These are phyloP conservation scores for Arabis alpina DNA, from an alignment of 345 rosid species.

Conservation along the genomic window DNA sequence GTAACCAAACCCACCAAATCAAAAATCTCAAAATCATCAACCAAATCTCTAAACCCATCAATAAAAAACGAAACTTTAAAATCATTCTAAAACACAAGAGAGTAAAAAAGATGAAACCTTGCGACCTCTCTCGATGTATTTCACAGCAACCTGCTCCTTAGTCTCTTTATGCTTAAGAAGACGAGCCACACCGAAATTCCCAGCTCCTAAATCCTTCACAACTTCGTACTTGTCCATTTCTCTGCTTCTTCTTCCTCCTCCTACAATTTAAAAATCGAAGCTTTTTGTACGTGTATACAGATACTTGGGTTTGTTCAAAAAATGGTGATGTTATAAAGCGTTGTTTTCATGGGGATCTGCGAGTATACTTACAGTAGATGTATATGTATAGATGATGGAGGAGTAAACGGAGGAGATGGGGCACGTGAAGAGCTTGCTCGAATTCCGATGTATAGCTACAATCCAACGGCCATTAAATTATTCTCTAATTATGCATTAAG, in stretches of 20 bases:
- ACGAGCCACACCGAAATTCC: conserved; percentile 93
- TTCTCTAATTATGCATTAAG: no score
- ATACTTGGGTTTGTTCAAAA: conserved; percentile 11
- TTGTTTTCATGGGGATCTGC: conserved; percentile 36
- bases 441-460: conserved; percentile 26
- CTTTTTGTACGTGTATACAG: not conserved
- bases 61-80: not conserved
- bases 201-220: conserved; percentile 89
- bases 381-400: conserved; percentile 34
- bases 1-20: conserved; percentile 3
- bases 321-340: conserved; percentile 22
- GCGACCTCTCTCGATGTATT: conserved; percentile 88
- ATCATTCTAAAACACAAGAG: not conserved
- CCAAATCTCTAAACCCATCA: not conserved
- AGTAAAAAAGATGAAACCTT: conserved; percentile 55
- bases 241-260: conserved; percentile 8
- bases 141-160: conserved; percentile 84
- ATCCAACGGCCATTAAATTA: conserved; percentile 33
- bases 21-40: conserved; percentile 14
- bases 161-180: conserved; percentile 86
- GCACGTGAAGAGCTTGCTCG: conserved; percentile 41
- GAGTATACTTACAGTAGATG: conserved; percentile 21
- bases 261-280: not conserved
- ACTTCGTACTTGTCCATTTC: conserved; percentile 82
- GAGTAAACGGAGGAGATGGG: conserved; percentile 44